Evolutionary conservation across 2,329 filamentous ascomycete genomes (phyloP), one percentile per base, ranked within the genome.

Genomic region (Fusarium graminum): DNA sequence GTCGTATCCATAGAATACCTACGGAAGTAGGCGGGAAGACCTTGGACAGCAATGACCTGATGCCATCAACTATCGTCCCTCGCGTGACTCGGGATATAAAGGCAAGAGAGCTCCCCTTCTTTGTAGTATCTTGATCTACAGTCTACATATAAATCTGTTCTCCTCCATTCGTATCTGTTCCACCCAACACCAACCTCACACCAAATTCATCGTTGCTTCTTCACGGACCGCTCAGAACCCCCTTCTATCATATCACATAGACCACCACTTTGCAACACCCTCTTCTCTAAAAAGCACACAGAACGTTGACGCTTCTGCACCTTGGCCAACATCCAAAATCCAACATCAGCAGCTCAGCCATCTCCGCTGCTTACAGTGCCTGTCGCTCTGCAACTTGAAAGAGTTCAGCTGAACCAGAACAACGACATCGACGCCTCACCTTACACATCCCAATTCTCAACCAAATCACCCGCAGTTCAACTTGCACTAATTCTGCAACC

Each of bases 11-110:
- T 36, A 36, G 34, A 36, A 16, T 55, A 28, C 17, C n/a, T 41
- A 52, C 11, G 29, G 29, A 11, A 10, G 54, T 28, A 40, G 49
- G 34, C n/a, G 46, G 46, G 42, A 66, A 52, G 43, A 44, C 44
- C 63, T 68, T 55, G 60, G 65, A 45, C 52, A 40, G 52, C 56
- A 43, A 72, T 73, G 71, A 73, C 42, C 71, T 73, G 71, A 71
- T 73, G 71, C 71, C 71, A 73, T 71, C 62, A 44, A 40, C 17
- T 47, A 63, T 45, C 26, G 52, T 57, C 30, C 54, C 66, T 73
- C 71, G 71, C 68, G 71, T 73, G 71, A 73, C 71, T 53, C 64
- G 44, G 49, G 61, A 71, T 72, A 73, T 73, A 73, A 73, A 63
- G 49, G 43, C 50, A 63, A n/a, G 7, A n/a, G n/a, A 67, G 51